Conservation (phyloP, 73 alveolate genomes). For the Paramecium primaurelia region DNA sequence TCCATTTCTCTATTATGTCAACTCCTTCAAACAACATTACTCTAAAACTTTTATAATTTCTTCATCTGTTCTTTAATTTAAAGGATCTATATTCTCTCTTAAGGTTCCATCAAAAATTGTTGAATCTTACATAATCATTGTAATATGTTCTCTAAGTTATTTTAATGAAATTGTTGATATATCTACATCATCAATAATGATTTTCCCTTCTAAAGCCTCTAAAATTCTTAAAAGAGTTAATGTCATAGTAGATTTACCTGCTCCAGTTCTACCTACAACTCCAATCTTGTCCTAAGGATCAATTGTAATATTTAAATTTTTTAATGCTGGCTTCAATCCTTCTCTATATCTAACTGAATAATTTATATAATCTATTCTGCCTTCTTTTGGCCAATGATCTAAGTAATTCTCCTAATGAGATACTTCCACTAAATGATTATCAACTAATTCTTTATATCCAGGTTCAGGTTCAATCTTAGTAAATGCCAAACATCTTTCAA, state of each 20-base stretch:
- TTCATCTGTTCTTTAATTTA: conserved; percentile 63
- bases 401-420: background rate
- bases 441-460: background rate
- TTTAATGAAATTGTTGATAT: conserved; percentile 73
- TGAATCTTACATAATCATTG: conserved; percentile 94
- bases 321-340: conserved; percentile 72
- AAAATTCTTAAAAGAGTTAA: conserved; percentile 82
- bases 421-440: background rate
- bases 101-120: conserved; percentile 87
- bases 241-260: conserved; percentile 92
- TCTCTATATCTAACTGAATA: conserved; percentile 73
- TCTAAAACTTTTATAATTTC: conserved; percentile 70
- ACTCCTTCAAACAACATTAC: conserved; percentile 75
- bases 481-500: conserved; percentile 82
- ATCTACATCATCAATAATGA: conserved; percentile 85
- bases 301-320: conserved; percentile 61
- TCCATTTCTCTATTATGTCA: conserved; percentile 72
- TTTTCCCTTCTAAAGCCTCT: conserved; percentile 80
- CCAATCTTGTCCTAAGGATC: conserved; percentile 88
- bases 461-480: conserved; percentile 73
- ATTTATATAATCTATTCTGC: conserved; percentile 67
- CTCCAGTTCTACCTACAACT: conserved; percentile 96
- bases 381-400: conserved; percentile 75
- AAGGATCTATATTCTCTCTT: conserved; percentile 93
- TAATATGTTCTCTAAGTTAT: conserved; percentile 77